Evolutionary conservation across 2,329 filamentous ascomycete species (phyloP).

Genomic region (Ophiocordyceps unilateralis): DNA sequence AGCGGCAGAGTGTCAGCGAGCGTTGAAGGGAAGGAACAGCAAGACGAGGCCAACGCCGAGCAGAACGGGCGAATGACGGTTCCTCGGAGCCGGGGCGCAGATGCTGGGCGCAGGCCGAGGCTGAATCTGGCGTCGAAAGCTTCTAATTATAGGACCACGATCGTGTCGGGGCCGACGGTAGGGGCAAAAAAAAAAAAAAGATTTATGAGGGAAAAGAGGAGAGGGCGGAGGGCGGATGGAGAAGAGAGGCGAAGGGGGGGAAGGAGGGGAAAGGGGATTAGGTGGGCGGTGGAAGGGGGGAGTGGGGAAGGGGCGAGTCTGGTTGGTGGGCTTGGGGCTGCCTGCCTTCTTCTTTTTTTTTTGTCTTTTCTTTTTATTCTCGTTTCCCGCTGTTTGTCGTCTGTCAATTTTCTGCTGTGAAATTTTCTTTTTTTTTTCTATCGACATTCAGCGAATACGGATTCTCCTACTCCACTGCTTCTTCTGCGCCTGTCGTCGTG

Average conservation of each 20-base stretch:
- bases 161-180: constrained; percentile 14
- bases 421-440: too few species aligned
- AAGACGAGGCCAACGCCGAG: too few species aligned
- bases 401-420: not conserved
- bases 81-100: constrained; percentile 7
- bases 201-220: not conserved
- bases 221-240: not conserved
- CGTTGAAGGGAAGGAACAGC: not conserved
- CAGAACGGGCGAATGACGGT: not conserved
- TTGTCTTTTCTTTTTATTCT: not conserved
- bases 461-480: too few species aligned
- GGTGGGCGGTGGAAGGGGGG: not conserved
- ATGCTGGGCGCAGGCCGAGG: constrained; percentile 18
- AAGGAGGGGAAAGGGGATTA: not conserved
- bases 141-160: constrained; percentile 33
- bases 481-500: too few species aligned
- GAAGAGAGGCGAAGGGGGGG: not conserved
- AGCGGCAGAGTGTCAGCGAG: not conserved
- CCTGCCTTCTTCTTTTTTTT: not conserved
- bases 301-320: not conserved
- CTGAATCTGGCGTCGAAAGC: constrained; percentile 31
- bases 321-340: not conserved
- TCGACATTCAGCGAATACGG: too few species aligned
- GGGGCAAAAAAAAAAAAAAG: not conserved
- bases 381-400: not conserved